These are phyloP conservation scores for Saccharomyces paradoxus DNA, from an alignment of 805 yeast genomes.

Conservation along the genomic window DNA sequence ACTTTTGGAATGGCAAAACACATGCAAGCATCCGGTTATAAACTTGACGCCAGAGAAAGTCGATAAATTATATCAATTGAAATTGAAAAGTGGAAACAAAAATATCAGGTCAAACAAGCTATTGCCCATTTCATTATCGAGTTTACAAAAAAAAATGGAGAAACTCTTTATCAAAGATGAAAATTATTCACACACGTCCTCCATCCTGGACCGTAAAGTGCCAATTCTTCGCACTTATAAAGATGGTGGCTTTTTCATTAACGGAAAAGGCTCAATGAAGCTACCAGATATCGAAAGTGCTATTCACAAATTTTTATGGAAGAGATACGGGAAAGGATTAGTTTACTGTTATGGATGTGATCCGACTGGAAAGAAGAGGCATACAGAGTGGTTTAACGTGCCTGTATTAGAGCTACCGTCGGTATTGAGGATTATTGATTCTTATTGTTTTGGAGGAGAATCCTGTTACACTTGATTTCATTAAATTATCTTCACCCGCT, in stretches of 20 bases:
- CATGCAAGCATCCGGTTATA: conserved; percentile 22
- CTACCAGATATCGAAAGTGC: conserved; percentile 16
- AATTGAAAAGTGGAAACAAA: not conserved
- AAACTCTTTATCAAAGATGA: not conserved
- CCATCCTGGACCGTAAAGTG: not conserved
- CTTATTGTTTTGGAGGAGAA: conserved; percentile 6
- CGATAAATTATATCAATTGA: not conserved
- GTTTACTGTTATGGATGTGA: conserved; percentile 26
- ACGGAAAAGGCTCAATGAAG: conserved; percentile 10
- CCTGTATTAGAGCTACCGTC: conserved; percentile 19
- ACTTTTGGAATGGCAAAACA: conserved; percentile 22
- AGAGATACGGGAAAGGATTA: conserved; percentile 23
- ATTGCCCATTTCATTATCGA: not conserved
- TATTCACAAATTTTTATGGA: conserved; percentile 24
- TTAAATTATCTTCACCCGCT: not conserved
- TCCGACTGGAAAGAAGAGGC: conserved; percentile 14
- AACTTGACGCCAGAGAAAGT: conserved; percentile 22
- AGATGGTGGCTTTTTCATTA: conserved; percentile 21
- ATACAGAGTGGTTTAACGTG: conserved; percentile 25
- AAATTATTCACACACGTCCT: not conserved
- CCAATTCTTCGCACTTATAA: conserved; percentile 7
- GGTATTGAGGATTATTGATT: conserved; percentile 14
- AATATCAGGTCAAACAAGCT: not conserved
- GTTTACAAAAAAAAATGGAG: not conserved
- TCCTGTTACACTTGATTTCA: not conserved